These are phyloP conservation scores for Colletotrichum shisoi DNA, from an alignment of 2,329 filamentous ascomycete species.

Conservation along the genomic window DNA sequence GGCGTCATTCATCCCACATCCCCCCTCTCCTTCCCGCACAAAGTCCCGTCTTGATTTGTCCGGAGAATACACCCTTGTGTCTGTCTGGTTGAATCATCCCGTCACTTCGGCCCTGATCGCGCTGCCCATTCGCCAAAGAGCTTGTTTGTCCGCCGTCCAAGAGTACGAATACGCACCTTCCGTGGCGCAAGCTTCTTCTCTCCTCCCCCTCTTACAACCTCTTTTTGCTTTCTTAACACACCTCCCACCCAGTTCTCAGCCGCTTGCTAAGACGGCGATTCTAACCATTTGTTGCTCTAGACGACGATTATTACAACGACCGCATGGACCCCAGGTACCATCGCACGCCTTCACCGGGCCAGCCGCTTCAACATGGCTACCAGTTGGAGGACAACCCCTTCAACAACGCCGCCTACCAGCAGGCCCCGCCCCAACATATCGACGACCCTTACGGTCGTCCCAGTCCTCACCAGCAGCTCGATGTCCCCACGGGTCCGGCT, in stretches of 20 bases:
- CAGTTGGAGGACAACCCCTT: conserved; percentile 83
- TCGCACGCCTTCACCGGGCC: conserved; percentile 78
- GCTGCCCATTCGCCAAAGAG: conserved; percentile 7
- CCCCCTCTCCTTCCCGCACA: conserved; percentile 22
- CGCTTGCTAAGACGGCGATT: conserved; percentile 8
- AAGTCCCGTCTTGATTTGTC: conserved; percentile 29
- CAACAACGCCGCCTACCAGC: conserved; percentile 51
- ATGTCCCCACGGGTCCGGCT: conserved; percentile 43
- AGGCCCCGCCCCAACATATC: conserved; percentile 59
- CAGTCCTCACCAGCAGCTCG: conserved; percentile 25
- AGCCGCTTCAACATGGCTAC: conserved; percentile 77
- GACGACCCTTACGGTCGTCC: conserved; percentile 72
- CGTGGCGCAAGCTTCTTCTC: conserved; percentile 30
- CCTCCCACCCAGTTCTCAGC: background rate
- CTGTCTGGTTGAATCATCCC: conserved; percentile 14
- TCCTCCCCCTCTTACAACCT: conserved; percentile 12
- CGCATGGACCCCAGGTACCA: conserved; percentile 65
- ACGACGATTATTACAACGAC: conserved; percentile 68
- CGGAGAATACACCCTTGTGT: conserved; percentile 13
- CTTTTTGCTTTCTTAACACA: conserved; percentile 20
- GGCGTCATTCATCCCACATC: conserved; percentile 39
- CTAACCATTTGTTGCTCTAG: conserved; percentile 47
- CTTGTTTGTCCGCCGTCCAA: conserved; percentile 15
- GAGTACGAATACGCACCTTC: conserved; percentile 27
- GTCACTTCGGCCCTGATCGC: conserved; percentile 14